Conservation (phyloP, 495 filamentous ascomycete genomes). For the Penicillium parvum region DNA sequence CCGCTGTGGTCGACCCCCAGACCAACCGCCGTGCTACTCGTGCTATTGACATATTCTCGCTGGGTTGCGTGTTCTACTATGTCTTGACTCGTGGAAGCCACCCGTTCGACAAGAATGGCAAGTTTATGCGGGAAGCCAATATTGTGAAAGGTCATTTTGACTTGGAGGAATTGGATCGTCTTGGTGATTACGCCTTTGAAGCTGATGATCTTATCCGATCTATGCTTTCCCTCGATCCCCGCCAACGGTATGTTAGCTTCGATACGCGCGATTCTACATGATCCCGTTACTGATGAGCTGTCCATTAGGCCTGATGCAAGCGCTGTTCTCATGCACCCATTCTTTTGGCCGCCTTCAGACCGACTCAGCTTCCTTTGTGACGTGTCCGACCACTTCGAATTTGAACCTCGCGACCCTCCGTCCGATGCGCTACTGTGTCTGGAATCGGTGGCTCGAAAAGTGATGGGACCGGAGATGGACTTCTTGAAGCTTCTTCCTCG, state of each 20-base stretch:
- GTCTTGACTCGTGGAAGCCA: constrained; percentile 88
- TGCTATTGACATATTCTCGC: constrained; percentile 93
- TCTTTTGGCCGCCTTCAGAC: constrained; percentile 90
- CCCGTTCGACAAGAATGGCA: constrained; percentile 88
- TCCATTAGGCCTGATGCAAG: constrained; percentile 56
- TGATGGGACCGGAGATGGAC: constrained; percentile 59
- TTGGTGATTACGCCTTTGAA: constrained; percentile 80
- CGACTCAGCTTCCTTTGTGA: constrained; percentile 87
- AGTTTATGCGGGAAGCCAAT: constrained; percentile 93
- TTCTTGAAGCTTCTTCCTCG: constrained; percentile 74
- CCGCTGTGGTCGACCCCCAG: constrained; percentile 55
- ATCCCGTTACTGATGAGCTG: not conserved
- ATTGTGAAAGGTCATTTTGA: constrained; percentile 83
- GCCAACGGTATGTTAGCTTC: constrained; percentile 43
- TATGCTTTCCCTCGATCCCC: constrained; percentile 76
- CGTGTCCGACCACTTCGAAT: constrained; percentile 91
- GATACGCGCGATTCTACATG: too few species aligned
- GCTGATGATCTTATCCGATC: constrained; percentile 77
- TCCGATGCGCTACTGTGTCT: constrained; percentile 60
- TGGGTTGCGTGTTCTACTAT: constrained; percentile 95
- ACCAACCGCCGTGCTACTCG: constrained; percentile 81
- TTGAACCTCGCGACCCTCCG: constrained; percentile 76
- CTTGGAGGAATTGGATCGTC: constrained; percentile 61
- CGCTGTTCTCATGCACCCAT: constrained; percentile 83
- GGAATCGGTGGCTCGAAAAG: constrained; percentile 50